Evolutionary conservation across 2,329 filamentous ascomycete species (phyloP), one percentile per base, ranked within the genome.

Genomic region (Spiromastix sp.): DNA sequence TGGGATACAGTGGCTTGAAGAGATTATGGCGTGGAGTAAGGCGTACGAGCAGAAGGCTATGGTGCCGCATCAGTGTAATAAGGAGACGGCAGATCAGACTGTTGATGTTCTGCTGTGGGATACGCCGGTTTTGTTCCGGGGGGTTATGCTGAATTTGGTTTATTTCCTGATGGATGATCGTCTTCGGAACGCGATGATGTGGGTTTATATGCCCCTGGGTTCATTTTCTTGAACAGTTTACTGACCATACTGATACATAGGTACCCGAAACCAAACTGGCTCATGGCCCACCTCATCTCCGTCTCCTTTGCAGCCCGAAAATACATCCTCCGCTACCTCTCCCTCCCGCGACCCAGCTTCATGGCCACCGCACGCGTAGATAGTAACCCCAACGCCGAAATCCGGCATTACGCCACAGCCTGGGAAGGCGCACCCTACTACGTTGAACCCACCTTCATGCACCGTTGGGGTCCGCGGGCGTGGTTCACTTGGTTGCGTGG

Each of bases 341-440:
- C 64, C 9, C 69, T 76, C 4, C 82, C 82, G 3, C 71, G 80
- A 9, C 59, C 47, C 34, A 66, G 50, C 37, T 56, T 48, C 46
- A 51, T 51, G 40, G 64, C 44, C 44, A 56, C 37, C 52, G 43
- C 48, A 5, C 38, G 40, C 5, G 49, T 74, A 27, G 57, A 60
- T 2, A 60, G 71, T 2, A 40, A 61, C 0, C 61, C 70, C 0
- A 70, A 81, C 7, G 56, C 66, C 19, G 69, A 71, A 0, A 71
- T 71, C 1, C 68, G 71, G 3, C 67, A 75, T 42, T 63, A 67
- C 35, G 52, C 59, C 47, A 52, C 60, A 0, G 45, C 62, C 24
- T 82, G 75, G 56, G 66, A 77, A 17, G 71, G 73, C 8, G 70
- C 75, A 30, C 81, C 80, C 2, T 82, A 72, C 57, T 84, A 83